Conservation (phyloP, 441 rosid species). For the Bruguiera hainesii region DNA sequence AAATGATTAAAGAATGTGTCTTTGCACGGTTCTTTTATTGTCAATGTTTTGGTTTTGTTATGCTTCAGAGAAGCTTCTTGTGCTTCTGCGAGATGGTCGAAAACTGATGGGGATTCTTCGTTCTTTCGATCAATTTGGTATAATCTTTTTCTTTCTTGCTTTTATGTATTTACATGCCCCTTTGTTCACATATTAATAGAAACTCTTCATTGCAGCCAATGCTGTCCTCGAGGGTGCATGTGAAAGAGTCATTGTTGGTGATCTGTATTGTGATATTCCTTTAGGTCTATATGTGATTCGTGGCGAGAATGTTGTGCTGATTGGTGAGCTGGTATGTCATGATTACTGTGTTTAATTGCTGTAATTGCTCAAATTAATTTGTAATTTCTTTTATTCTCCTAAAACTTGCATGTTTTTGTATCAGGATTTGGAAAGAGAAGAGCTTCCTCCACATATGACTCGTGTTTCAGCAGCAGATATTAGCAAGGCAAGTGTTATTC, state of each 20-base stretch:
- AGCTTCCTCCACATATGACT: slow-evolving; percentile 88
- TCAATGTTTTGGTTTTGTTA: slow-evolving; percentile 9
- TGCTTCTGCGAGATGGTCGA: slow-evolving; percentile 90
- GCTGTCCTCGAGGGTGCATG: slow-evolving; percentile 96
- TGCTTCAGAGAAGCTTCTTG: slow-evolving; percentile 78
- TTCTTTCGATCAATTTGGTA: slow-evolving; percentile 98
- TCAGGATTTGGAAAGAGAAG: slow-evolving; percentile 85
- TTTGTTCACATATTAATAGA: not conserved
- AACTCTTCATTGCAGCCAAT: slow-evolving; percentile 51
- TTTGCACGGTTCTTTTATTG: not conserved
- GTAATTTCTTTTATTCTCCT: slow-evolving; percentile 1
- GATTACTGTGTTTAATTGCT: slow-evolving; percentile 15
- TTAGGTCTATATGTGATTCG: slow-evolving; percentile 92
- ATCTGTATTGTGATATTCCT: slow-evolving; percentile 84
- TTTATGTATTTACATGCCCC: not conserved
- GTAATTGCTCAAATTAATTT: not conserved
- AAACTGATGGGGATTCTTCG: slow-evolving; percentile 89
- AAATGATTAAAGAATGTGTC: not conserved
- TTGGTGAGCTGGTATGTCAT: slow-evolving; percentile 83
- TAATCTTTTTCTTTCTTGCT: not conserved
- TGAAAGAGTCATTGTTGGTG: slow-evolving; percentile 92
- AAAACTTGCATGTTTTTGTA: slow-evolving; percentile 18
- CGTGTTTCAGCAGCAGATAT: slow-evolving; percentile 76
- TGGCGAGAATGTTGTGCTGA: slow-evolving; percentile 95
- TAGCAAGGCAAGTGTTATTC: slow-evolving; percentile 43